phyloP scores from a whole-genome alignment of 2,329 filamentous ascomycete genomes.

The Aspergillus tubingensis region DNA sequence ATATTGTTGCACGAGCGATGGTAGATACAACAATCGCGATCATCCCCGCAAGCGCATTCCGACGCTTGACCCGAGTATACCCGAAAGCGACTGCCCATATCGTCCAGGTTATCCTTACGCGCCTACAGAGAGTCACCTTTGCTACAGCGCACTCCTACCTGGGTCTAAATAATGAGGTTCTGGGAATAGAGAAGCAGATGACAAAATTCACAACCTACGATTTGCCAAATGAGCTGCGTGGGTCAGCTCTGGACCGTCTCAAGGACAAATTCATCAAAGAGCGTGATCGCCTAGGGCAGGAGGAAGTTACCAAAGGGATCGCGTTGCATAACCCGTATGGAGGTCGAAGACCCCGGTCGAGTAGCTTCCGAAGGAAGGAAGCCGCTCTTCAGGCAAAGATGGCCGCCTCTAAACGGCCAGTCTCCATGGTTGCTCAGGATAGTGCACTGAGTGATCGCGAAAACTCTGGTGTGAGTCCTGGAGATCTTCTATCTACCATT shows the following conservation, averaged over 20 bases:
- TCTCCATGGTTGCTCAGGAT: constrained; percentile 21
- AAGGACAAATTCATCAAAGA: constrained; percentile 93
- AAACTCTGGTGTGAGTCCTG: constrained; percentile 61
- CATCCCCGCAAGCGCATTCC: constrained; percentile 94
- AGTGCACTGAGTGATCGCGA: constrained; percentile 34
- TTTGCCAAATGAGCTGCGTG: constrained; percentile 84
- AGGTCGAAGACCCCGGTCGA: constrained; percentile 69
- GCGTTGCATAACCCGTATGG: constrained; percentile 81
- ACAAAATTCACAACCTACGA: constrained; percentile 89
- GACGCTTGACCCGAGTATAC: constrained; percentile 87
- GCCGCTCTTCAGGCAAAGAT: constrained; percentile 69
- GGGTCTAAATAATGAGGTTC: constrained; percentile 84
- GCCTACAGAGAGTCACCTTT: constrained; percentile 90
- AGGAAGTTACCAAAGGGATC: constrained; percentile 88
- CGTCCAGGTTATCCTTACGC: constrained; percentile 92
- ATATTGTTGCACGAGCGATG: constrained; percentile 93
- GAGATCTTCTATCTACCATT: constrained; percentile 78
- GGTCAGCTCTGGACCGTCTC: constrained; percentile 75
- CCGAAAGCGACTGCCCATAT: constrained; percentile 97
- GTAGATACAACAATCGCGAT: constrained; percentile 98
- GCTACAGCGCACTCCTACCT: constrained; percentile 94
- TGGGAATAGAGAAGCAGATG: constrained; percentile 92
- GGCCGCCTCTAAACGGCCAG: constrained; percentile 44
- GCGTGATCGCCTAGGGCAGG: constrained; percentile 74
- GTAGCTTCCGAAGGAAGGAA: constrained; percentile 75